Base-by-base conservation (phyloP, 345 rosid genomes). In the Gossypium rotundifolium region DNA sequence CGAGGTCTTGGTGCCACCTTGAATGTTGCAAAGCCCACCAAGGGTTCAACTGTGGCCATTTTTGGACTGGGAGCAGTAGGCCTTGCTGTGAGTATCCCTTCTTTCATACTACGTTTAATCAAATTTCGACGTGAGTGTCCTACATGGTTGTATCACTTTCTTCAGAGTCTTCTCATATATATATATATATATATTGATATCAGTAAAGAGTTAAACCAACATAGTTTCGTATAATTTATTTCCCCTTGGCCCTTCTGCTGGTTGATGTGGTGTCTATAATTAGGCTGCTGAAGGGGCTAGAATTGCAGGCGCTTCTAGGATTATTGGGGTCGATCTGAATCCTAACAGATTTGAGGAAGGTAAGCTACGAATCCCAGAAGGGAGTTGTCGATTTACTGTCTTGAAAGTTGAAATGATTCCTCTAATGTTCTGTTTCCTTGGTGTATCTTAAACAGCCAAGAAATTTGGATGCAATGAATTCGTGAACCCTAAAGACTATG, bases 11-110 rank as follows among this genome's bases (percentile, higher is more conserved):
- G 88, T 44, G 88, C 84, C 53, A 79, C 82, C 5, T 55, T 80
- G 57, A 84, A 82, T 80, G 84, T 82, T 62, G 87, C 85, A 16
- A 85, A 83, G 53, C 83, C 80, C 3, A 9, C 51, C 8, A 77
- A 69, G 14, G 88, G 85, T 17, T 76, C 82, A 25, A n/a, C 81
- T 0, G 86, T 85, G 8, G 88, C 88, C 17, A 61, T 83, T 12
- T 85, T 85, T 66, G 83, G 88, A 54, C 59, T 82, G 29, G 85
- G 84, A 29, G 84, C 88, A 51, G 82, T 82, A 2, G 84, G 88
- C 38, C 85, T 80, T 69, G 83, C 86, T 38, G 85, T 82, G 58
- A 76, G 85, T 52, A 58, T 22, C 14, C 5, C 33, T 58, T 20
- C 16, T 58, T 9, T 1, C 10, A 16, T 29, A 7, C 40, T 33